Evolutionary conservation across 129 eudicot species (phyloP).

Genomic region (Helianthus tuberosus): DNA sequence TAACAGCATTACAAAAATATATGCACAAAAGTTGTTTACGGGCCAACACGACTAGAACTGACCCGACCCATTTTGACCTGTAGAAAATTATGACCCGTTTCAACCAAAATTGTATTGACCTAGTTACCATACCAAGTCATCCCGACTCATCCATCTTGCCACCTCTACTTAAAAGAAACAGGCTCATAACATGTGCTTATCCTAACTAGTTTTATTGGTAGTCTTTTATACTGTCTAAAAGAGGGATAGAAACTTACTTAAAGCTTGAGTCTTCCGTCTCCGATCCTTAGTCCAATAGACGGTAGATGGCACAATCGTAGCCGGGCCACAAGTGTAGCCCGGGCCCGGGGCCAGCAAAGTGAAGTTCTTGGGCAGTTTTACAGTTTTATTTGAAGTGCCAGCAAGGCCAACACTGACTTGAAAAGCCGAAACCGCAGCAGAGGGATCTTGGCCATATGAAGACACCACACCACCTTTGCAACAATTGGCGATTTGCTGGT

Average conservation of each 20-base stretch:
- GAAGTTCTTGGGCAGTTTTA: constrained; percentile 74
- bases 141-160: not conserved
- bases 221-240: not conserved
- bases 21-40: not conserved
- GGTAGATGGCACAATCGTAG: constrained; percentile 73
- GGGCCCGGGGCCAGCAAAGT: constrained; percentile 78
- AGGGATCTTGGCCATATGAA: constrained; percentile 83
- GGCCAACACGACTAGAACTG: not conserved
- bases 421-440: constrained; percentile 69
- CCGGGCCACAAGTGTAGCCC: constrained; percentile 88
- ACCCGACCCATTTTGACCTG: not conserved
- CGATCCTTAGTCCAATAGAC: constrained; percentile 64
- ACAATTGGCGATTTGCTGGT: constrained; percentile 74
- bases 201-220: not conserved
- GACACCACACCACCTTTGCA: constrained; percentile 82
- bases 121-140: no score
- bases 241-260: constrained; percentile 43
- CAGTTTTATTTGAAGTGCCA: constrained; percentile 82
- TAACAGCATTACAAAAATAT: no score
- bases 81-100: not conserved
- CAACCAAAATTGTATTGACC: no score
- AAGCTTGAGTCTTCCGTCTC: constrained; percentile 85
- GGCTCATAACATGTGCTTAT: not conserved
- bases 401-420: constrained; percentile 81
- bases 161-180: no score